These are phyloP conservation scores for Fusarium sp. DNA, from an alignment of 2,329 filamentous ascomycete species.

Conservation along the genomic window DNA sequence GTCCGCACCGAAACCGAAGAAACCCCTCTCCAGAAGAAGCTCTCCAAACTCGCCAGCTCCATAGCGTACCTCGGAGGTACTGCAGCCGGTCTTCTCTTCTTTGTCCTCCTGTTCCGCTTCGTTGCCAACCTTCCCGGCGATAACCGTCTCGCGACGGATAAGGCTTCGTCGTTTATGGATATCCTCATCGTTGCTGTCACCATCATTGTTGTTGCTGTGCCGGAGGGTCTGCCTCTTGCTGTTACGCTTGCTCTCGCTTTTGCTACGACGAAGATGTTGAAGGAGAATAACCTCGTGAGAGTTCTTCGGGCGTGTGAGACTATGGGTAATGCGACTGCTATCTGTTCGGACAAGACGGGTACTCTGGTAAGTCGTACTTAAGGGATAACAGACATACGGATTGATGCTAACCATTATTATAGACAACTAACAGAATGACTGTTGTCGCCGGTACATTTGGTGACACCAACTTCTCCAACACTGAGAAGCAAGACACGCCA, in stretches of 20 bases:
- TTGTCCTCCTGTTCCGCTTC: background rate
- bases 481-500: background rate
- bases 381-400: background rate
- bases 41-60: background rate
- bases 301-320: slow-evolving; percentile 75
- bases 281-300: slow-evolving; percentile 76
- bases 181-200: background rate
- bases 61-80: background rate
- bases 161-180: background rate
- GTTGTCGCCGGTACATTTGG: background rate
- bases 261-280: slow-evolving; percentile 75
- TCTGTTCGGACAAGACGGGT: slow-evolving; percentile 73
- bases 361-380: slow-evolving; percentile 43
- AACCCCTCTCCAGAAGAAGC: slow-evolving; percentile 68
- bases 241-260: slow-evolving; percentile 76
- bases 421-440: background rate
- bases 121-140: background rate
- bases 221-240: slow-evolving; percentile 73
- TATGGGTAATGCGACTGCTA: slow-evolving; percentile 77
- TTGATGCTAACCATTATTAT: background rate
- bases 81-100: background rate
- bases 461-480: background rate
- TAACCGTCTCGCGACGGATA: background rate
- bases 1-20: slow-evolving; percentile 60
- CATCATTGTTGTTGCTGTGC: slow-evolving; percentile 67